Evolutionary conservation across 2,329 filamentous ascomycete species (phyloP).

Genomic region (Calonectria ilicicola): DNA sequence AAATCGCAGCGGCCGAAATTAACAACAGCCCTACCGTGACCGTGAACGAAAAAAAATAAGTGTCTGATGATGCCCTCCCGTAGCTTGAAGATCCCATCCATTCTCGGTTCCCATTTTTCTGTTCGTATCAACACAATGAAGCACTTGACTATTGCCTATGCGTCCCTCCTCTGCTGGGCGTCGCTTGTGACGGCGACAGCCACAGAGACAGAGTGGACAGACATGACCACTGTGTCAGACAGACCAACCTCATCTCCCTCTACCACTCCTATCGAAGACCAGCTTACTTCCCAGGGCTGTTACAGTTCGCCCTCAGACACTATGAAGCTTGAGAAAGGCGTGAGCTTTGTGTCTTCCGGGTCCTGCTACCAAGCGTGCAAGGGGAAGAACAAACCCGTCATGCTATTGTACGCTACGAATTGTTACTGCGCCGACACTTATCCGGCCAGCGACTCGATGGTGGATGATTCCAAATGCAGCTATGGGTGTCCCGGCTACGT

Average conservation of each 20-base stretch:
- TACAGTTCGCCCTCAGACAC: conserved; percentile 21
- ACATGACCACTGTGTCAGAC: background rate
- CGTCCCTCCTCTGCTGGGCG: background rate
- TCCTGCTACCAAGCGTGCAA: background rate
- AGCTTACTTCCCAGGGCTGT: conserved; percentile 31
- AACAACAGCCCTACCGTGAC: background rate
- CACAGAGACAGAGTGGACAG: too few relatives aligned
- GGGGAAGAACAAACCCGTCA: background rate
- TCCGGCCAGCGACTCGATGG: conserved; percentile 4
- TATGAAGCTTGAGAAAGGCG: background rate
- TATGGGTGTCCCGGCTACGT: conserved; percentile 23
- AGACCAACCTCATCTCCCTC: conserved; percentile 50
- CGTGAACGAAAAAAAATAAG: background rate
- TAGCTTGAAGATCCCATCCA: background rate
- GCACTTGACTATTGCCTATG: background rate
- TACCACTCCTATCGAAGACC: background rate
- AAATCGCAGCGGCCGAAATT: background rate
- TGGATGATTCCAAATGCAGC: conserved; percentile 32
- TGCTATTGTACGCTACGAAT: background rate
- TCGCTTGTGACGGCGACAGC: background rate
- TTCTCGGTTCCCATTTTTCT: background rate
- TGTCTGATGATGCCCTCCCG: background rate
- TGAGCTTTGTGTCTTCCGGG: conserved; percentile 1
- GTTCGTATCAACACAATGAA: background rate
- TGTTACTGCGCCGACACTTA: conserved; percentile 33